Evolutionary conservation across 2,329 filamentous ascomycete genomes (phyloP), one percentile per base, ranked within the genome.

Genomic region (Microdochium trichocladiopsis): DNA sequence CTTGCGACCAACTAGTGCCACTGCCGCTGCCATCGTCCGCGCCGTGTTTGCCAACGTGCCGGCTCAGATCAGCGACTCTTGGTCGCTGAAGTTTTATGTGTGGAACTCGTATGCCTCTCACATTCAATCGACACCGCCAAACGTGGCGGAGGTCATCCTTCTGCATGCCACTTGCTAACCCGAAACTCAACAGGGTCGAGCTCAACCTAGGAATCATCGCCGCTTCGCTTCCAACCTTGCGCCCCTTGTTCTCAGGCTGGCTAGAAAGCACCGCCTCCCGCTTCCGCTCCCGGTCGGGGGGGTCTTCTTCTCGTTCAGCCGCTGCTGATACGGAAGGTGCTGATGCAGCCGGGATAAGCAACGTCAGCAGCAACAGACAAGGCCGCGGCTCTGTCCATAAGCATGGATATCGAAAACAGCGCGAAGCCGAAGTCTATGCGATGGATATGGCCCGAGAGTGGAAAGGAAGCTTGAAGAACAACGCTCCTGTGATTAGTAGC

Each of bases 161-260:
- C n/a, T n/a, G n/a, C n/a, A n/a, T n/a, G n/a, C n/a, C n/a, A n/a
- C n/a, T n/a, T n/a, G n/a, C n/a, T n/a, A n/a, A n/a, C n/a, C n/a
- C n/a, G n/a, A n/a, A n/a, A n/a, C 45, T 1, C 25, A 53, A 24
- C 36, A 55, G 53, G n/a, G 51, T 51, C 51, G 53, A 55, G 25
- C 51, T 55, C 16, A 51, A 55, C 36, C 49, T 50, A 23, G 53
- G 51, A 10, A 55, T 55, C 16, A 25, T 53, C 8, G 53, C 53
- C 2, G 53, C 53, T 25, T 55, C 51, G 11, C 49, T 55, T 3
- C 53, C 53, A n/a, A 50, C 53, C 3, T 49, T 55, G 4, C 48
- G 53, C 2, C 53, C 53, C 2, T 43, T 55, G 2, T 55, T 55
- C 49, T 43, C 47, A n/a, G 48, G 45, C 48, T 47, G 52, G 11